phyloP scores from a whole-genome alignment of 2,329 filamentous ascomycete species.

The Pseudocercospora macadamiae region DNA sequence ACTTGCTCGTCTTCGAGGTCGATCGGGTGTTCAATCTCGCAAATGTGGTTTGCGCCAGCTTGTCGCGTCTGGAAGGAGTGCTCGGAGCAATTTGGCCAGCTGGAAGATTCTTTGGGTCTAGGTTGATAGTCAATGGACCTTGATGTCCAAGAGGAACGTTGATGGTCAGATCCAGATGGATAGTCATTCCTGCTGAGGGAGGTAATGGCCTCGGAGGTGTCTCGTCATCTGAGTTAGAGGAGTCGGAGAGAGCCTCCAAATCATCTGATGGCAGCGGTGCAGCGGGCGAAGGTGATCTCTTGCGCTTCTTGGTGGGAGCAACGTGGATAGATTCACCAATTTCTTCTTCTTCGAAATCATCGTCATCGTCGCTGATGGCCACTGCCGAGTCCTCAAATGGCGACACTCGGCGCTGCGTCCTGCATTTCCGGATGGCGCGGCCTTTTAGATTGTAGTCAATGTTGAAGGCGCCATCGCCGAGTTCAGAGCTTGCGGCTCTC shows the following conservation, averaged over 20 bases:
- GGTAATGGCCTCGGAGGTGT: background rate
- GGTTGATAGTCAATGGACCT: constrained; percentile 49
- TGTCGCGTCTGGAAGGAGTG: constrained; percentile 15
- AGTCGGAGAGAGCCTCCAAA: constrained; percentile 23
- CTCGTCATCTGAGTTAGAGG: constrained; percentile 17
- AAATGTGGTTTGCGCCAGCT: constrained; percentile 20
- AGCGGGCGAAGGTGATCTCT: constrained; percentile 34
- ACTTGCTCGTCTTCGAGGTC: constrained; percentile 21
- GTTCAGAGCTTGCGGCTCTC: constrained; percentile 27
- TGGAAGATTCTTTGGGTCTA: constrained; percentile 37
- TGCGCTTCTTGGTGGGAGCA: constrained; percentile 34
- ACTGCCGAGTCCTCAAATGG: constrained; percentile 47
- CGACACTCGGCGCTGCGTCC: constrained; percentile 40
- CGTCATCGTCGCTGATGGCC: constrained; percentile 41
- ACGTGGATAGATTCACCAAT: constrained; percentile 35
- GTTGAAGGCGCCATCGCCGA: constrained; percentile 31
- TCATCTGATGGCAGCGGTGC: constrained; percentile 24
- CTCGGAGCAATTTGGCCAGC: background rate
- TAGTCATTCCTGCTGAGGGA: constrained; percentile 23
- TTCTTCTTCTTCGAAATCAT: constrained; percentile 39
- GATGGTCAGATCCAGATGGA: constrained; percentile 50
- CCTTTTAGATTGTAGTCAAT: constrained; percentile 47
- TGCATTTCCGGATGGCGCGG: constrained; percentile 45
- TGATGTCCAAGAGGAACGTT: constrained; percentile 50
- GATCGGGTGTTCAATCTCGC: constrained; percentile 26